Base-by-base conservation (phyloP, 1,284 basidiomycete species). In the Austroboletus novae-zelandiae region DNA sequence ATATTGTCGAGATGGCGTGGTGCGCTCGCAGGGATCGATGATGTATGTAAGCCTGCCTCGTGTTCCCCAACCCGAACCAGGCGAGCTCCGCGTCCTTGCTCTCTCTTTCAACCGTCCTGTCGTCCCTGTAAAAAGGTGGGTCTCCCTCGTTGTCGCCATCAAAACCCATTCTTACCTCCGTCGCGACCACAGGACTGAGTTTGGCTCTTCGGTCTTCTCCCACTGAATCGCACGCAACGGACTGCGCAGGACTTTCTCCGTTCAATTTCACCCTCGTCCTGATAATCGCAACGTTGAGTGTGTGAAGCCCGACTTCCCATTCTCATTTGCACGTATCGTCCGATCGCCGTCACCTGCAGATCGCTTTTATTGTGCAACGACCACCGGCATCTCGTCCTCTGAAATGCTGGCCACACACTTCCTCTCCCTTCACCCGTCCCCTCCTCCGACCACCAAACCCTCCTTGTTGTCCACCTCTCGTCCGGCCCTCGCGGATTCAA, bases 41-140 rank as follows among this genome's bases (percentile, higher is more conserved):
- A 36, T 40, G 51, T 64, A 60, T 61, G 61, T 61, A 61, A 65
- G 62, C 61, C 41, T 41, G 60, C 61, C 64, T 66, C 64, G 64
- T 62, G 64, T 66, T 41, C 39, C 48, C 57, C 53, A 57, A 61
- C 55, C 51, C 42, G 60, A 62, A 62, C 58, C 48, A 61, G 45
- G 64, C 58, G 50, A 65, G 51, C 50, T 62, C 57, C 60, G 60
- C 35, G 47, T 47, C 53, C 52, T 51, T 50, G 47, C 54, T 53
- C 57, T 18, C 50, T 53, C 50, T 60, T 50, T 32, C 59, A 64
- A 48, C 62, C 42, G 39, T 36, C 42, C 37, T 47, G 47, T 61
- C 53, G 54, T 56, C 50, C 55, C 43, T 60, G 57, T 27, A 29
- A 54, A 55, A 51, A 65, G 64, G 62, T 63, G 36, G 45, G 59